Base-by-base conservation (phyloP, 768 basidiomycete genomes). In the Kwoniella mangroviensis region DNA sequence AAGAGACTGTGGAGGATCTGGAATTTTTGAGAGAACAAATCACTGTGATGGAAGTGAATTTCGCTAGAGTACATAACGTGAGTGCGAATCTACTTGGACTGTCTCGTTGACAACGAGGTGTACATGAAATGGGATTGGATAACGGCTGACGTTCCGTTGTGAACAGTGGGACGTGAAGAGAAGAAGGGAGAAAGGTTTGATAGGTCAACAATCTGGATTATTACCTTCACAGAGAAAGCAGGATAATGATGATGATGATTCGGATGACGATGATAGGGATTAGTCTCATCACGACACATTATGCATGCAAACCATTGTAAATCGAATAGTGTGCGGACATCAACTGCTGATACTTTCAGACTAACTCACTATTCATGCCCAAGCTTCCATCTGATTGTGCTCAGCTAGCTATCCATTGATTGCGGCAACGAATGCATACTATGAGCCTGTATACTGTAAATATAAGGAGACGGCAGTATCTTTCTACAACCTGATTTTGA, bases 41-140 rank as follows among this genome's bases (percentile, higher is more conserved):
- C 63, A 98, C 97, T 4, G 88, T 97, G 11, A 97, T 98, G 92
- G 95, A 99, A 80, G 88, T 89, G 51, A 98, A 98, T 80, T 94
- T 92, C 13, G 96, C 96, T 5, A 86, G 96, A 45, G 90, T 96
- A 63, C 98, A 96, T 81, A 99, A 98, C 80, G 80, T 83, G 69
- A 75, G 81, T 81, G 34, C 34, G 34, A 1, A 34, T 34, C 34
- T 34, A 34, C 6, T 34, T 34, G 34, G 34, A 34, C 34, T 34
- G 0, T 34, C 4, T 34, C 6, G 6, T 7, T 0, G 6, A 7
- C 34, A 7, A 7, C 3, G 6, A 34, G 6, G 34, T 28, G 34
- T 7, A 34, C 34, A 7, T 34, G 34, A 7, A 7, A 7, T 34
- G 34, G 34, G 34, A 34, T 34, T 7, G 34, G 34, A 34, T 34